A percentile compares a stretch with the other conserved stretches of the same genome.
These are phyloP conservation scores for Fusarium caatingaense DNA, from an alignment of 2,329 filamentous ascomycete species.

Conservation along the genomic window DNA sequence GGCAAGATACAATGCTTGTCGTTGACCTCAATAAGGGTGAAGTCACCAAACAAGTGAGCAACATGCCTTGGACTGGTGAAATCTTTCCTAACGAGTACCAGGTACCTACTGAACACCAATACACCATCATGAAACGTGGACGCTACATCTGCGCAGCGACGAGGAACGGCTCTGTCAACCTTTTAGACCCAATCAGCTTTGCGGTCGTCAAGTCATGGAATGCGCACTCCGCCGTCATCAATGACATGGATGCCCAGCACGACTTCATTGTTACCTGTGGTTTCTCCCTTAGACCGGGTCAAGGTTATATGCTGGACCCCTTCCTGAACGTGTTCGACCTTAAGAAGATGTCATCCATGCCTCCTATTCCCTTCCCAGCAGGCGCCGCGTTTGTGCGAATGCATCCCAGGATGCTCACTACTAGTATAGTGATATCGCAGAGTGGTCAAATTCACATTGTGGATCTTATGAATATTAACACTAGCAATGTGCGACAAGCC, in stretches of 20 bases:
- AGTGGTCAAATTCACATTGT: slow-evolving; percentile 95
- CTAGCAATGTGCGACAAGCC: slow-evolving; percentile 85
- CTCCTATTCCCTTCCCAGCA: slow-evolving; percentile 91
- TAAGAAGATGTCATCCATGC: slow-evolving; percentile 87
- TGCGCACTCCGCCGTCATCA: slow-evolving; percentile 88
- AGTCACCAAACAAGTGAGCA: slow-evolving; percentile 71
- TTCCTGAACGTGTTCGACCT: slow-evolving; percentile 96
- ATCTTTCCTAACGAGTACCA: slow-evolving; percentile 53
- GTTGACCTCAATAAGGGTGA: slow-evolving; percentile 77
- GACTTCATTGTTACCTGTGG: slow-evolving; percentile 97
- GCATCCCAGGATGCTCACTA: slow-evolving; percentile 95
- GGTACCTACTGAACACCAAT: slow-evolving; percentile 79
- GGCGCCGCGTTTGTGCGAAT: slow-evolving; percentile 95
- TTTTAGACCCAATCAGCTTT: slow-evolving; percentile 84
- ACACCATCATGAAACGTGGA: slow-evolving; percentile 91
- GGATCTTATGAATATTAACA: slow-evolving; percentile 92
- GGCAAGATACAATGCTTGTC: slow-evolving; percentile 87
- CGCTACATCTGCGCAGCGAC: slow-evolving; percentile 95
- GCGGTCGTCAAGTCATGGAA: slow-evolving; percentile 87
- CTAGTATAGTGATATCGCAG: slow-evolving; percentile 92
- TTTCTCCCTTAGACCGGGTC: slow-evolving; percentile 81
- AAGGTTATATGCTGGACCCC: slow-evolving; percentile 85
- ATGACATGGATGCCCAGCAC: slow-evolving; percentile 96
- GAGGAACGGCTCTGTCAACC: slow-evolving; percentile 82
- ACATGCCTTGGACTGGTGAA: background rate